Evolutionary conservation across 305 asterid genomes (phyloP).

Genomic region (Ruellia speciosa): DNA sequence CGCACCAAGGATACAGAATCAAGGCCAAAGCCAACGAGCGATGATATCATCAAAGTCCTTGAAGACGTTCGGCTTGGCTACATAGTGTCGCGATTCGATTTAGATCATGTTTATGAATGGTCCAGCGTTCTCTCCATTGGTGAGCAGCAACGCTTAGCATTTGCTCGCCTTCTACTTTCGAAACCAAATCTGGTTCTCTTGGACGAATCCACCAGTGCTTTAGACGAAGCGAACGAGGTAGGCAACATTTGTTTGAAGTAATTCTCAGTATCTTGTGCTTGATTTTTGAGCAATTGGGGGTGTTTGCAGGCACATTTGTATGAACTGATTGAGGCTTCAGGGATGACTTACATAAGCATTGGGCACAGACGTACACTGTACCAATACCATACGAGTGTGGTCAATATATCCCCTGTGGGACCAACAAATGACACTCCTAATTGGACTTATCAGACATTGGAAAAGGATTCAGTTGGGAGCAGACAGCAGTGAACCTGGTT

Average conservation of each 20-base stretch:
- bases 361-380: slow-evolving; percentile 12
- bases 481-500: too few species aligned
- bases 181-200: slow-evolving; percentile 58
- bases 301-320: slow-evolving; percentile 16
- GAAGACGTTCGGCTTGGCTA: slow-evolving; percentile 72
- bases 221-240: slow-evolving; percentile 93
- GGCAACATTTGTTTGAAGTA: too few species aligned
- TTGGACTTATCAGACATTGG: slow-evolving; percentile 1
- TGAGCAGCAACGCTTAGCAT: slow-evolving; percentile 92
- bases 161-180: slow-evolving; percentile 71
- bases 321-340: slow-evolving; percentile 1
- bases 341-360: slow-evolving; percentile 16
- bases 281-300: too few species aligned
- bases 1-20: slow-evolving; percentile 22
- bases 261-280: too few species aligned
- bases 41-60: slow-evolving; percentile 52
- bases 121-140: slow-evolving; percentile 86
- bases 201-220: slow-evolving; percentile 89
- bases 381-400: slow-evolving; percentile 3
- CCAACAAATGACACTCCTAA: neutral
- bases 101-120: slow-evolving; percentile 66
- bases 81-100: slow-evolving; percentile 50
- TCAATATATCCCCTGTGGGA: slow-evolving; percentile 11
- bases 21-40: slow-evolving; percentile 50
- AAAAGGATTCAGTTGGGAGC: slow-evolving; percentile 2